Conservation (phyloP, 2,329 filamentous ascomycete species). For the Helotiales sp. region DNA sequence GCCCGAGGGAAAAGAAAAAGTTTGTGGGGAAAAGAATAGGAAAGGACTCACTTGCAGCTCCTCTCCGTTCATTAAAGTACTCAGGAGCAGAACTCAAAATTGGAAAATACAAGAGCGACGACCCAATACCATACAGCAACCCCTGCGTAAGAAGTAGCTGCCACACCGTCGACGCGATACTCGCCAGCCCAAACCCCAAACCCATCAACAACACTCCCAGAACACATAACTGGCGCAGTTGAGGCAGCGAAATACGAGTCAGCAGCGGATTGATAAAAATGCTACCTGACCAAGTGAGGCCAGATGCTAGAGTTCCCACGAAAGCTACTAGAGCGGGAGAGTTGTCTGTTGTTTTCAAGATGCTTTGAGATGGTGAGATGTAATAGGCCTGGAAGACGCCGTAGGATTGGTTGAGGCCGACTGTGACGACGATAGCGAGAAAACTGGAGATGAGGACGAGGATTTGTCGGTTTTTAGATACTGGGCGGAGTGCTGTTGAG, state of each 20-base stretch:
- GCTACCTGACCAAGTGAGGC: slow-evolving; percentile 56
- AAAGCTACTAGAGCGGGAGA: slow-evolving; percentile 53
- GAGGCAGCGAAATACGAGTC: slow-evolving; percentile 48
- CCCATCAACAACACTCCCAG: slow-evolving; percentile 50
- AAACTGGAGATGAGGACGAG: slow-evolving; percentile 44
- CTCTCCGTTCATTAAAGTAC: slow-evolving; percentile 54
- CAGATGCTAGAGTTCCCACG: slow-evolving; percentile 54
- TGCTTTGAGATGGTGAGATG: slow-evolving; percentile 47
- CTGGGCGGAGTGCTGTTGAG: slow-evolving; percentile 30
- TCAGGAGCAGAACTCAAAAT: slow-evolving; percentile 53
- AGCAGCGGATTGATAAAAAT: slow-evolving; percentile 55
- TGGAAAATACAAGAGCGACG: slow-evolving; percentile 49
- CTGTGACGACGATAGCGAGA: slow-evolving; percentile 30
- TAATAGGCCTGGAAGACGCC: slow-evolving; percentile 57
- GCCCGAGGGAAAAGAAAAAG: background rate
- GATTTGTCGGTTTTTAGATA: slow-evolving; percentile 46
- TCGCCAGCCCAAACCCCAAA: slow-evolving; percentile 50
- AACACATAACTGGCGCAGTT: slow-evolving; percentile 47
- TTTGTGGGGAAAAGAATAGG: too few relatives aligned
- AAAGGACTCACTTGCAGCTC: slow-evolving; percentile 44
- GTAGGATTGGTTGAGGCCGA: slow-evolving; percentile 55
- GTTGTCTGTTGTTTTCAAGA: slow-evolving; percentile 45
- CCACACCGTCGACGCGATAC: slow-evolving; percentile 45
- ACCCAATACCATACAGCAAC: slow-evolving; percentile 51
- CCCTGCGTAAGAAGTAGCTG: slow-evolving; percentile 54